Evolutionary conservation across 331 rosid species (phyloP), one percentile per base, ranked within the genome.

Genomic region (Quercus phellos): DNA sequence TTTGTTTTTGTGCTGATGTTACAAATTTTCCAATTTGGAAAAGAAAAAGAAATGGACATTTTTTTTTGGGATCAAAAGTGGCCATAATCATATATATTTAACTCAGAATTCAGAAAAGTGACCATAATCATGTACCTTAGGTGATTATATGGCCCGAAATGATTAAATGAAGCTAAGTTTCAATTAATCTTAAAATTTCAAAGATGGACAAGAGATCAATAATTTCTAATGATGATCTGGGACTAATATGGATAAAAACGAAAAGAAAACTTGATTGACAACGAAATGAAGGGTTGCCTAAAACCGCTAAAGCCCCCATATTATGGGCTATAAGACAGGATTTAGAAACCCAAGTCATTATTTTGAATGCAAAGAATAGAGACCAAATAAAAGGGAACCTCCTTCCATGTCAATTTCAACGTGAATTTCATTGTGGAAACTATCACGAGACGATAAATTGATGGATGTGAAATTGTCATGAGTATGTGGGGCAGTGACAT

Each of bases 371-470:
- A 73, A 76, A 34, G 76, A 68, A 56, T 4, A 67, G 68, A 54
- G 68, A 71, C 12, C 70, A 53, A 51, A 29, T 38, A 59, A 59
- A 26, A 64, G 12, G 2, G 14, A 38, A 27, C 55, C 10, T 4
- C 1, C 0, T 7, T 8, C 1, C 0, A 7, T 30, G 79, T 84
- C 82, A 19, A 58, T 19, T 34, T 68, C 75, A 19, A 73, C 73
- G 71, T 72, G 55, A 55, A 76, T 27, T 35, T 56, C 70, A 18
- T 51, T 22, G 21, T 7, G 17, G 14, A 55, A 76, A 29, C 72
- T 46, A 70, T 54, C 81, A 46, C 68, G 83, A 67, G 76, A 82
- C 67, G 87, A 84, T 17, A 77, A 82, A 79, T 13, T 72, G 75
- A 51, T 61, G 66, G 71, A 38, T 27, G 73, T 64, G 71, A 72